Base-by-base conservation (phyloP, 1,139 yeast genomes). In the Suhomyces taliae region DNA sequence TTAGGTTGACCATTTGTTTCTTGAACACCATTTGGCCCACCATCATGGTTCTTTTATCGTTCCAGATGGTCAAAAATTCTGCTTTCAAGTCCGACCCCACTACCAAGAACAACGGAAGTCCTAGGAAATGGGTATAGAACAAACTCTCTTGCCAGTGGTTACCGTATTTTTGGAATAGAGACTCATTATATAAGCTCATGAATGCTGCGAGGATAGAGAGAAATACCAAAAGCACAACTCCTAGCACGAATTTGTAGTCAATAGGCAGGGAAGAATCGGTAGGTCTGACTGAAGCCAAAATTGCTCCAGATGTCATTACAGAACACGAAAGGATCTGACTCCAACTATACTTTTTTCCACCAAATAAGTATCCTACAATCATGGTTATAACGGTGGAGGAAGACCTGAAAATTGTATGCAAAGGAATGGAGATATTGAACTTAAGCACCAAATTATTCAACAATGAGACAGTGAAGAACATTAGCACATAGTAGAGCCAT, bases 361-460 rank as follows among this genome's bases (percentile, higher is more conserved):
- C 73, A 34, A 79, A 59, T 2, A 70, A 43, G 51, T 66, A 72
- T 2, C 91, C 90, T 10, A 83, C 67, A 0, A 76, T 36, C 83
- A 87, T 78, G 0, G 88, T 82, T 15, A 82, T 66, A 8, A 82
- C 80, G 0, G 88, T 79, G 1, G 88, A 83, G 6, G 85, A 78
- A 8, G 90, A 83, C 48, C 91, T 65, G 54, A 85, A 74, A 7
- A 85, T 78, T 33, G 85, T 85, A 57, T 85, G 90, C 33, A 84
- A 67, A 0, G 91, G 90, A 31, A 87, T 78, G 3, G 87, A 78
- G 27, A 87, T 72, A 38, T 81, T 73, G 60, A 69, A 83, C 33
- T 69, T 74, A 67, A 83, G 81, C 0, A 80, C 89, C 48, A 69
- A 64, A 58, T 87, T 87, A 59, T 83, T 85, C 42, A 83, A 65